Evolutionary conservation across 1,284 basidiomycete species (phyloP).

Genomic region (Baeospora myosura): DNA sequence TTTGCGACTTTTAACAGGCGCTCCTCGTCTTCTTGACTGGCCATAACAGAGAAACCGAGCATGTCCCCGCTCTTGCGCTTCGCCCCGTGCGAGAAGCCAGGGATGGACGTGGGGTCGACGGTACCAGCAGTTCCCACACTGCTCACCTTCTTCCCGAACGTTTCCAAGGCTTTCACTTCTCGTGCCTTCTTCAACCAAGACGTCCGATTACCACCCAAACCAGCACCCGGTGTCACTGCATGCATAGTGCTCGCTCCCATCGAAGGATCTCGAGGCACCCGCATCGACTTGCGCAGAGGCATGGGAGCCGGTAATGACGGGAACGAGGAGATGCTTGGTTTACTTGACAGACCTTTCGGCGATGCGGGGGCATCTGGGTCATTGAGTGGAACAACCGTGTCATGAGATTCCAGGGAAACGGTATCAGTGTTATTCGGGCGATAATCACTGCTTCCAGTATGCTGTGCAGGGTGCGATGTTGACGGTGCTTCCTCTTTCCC

Average conservation of each 20-base stretch:
- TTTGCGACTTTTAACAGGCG: conserved; percentile 19
- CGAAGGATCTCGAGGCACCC: conserved; percentile 44
- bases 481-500: too few relatives aligned
- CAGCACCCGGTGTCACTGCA: conserved; percentile 36
- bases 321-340: conserved; percentile 27
- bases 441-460: too few relatives aligned
- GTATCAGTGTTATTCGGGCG: too few relatives aligned
- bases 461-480: too few relatives aligned
- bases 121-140: conserved; percentile 13
- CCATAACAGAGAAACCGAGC: conserved; percentile 19
- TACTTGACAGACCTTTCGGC: conserved; percentile 17
- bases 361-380: conserved; percentile 15
- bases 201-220: conserved; percentile 50
- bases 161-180: conserved; percentile 66
- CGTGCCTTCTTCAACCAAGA: conserved; percentile 74
- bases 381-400: conserved; percentile 23
- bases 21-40: conserved; percentile 28
- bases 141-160: conserved; percentile 34
- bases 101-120: conserved; percentile 8
- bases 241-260: conserved; percentile 23
- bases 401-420: too few relatives aligned
- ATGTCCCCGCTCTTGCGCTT: conserved; percentile 69
- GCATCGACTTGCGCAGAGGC: conserved; percentile 61
- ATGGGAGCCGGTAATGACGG: conserved; percentile 58
- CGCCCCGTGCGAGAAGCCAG: conserved; percentile 18